Evolutionary conservation across 2,329 filamentous ascomycete genomes (phyloP), one percentile per base, ranked within the genome.

Genomic region (Chrysosporium keratinophilum): DNA sequence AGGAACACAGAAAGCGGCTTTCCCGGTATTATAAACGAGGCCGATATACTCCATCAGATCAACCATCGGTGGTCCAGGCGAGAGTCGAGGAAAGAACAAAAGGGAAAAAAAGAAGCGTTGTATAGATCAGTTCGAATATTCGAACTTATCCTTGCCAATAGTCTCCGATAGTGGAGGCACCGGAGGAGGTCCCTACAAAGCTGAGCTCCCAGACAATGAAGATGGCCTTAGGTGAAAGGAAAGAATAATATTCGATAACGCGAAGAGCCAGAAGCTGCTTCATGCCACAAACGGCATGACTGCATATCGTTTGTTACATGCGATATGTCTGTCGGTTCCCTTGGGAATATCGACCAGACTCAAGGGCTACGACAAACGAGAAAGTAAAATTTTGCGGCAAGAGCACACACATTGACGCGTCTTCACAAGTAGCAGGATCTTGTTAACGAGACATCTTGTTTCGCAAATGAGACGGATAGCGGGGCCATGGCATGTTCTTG

Each of bases 21-120:
- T 23, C n/a, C 47, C 14, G 15, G 19, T 10, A 19, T 3, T 14
- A 42, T 50, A 42, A 17, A 9, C 14, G 48, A 42, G 11, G 15
- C 20, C n/a, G 23, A 42, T 50, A 50, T 33, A 43, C 39, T 50
- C 48, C 39, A 50, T 42, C 11, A 43, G 15, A 19, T 15, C 7
- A 40, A 14, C 19, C 17, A 40, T 31, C n/a, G n/a, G n/a, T n/a
- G 39, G 39, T 3, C 39, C 11, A 19, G 39, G n/a, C 19, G n/a
- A 41, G n/a, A 9, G 39, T 19, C 39, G 9, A 19, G 15, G 39
- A 6, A 41, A 19, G 39, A 41, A 19, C 10, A 41, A 41, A 17
- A 14, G n/a, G n/a, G 39, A 17, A 17, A 19, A 15, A 9, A 17
- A 17, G 39, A 6, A 17, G 19, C 39, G n/a, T 19, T 41, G 39